Evolutionary conservation across 225 moss, liverwort and hornwort species (phyloP), one percentile per base, ranked within the genome.

Genomic region (Asterella californica): DNA sequence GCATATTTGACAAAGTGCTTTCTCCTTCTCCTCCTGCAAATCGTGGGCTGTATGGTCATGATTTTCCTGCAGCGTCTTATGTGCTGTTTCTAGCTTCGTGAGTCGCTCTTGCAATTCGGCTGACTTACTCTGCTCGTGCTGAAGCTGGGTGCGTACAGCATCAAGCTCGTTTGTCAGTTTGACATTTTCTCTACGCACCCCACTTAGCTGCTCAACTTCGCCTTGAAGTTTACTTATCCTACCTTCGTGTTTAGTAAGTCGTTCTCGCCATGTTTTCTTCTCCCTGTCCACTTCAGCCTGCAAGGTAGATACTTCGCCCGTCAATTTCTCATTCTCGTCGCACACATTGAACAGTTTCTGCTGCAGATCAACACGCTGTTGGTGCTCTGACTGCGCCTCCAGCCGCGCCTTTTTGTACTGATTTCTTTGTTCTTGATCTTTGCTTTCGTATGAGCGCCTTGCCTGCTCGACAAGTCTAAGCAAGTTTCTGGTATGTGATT

Each of bases 1-100:
- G 45, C 79, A 79, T 42, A 79, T 79, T 37, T 59, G 79, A 55
- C 79, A 79, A 29, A 72, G 37, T 21, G 55, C 42, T 54, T 79
- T 79, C 24, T 79, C 70, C 61, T 57, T 79, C 57, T 79, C 79
- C 11, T 25, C 45, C 36, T 71, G 42, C 15, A 79, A 63, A 11
- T 63, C 63, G 30, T 63, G 63, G 14, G 32, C 30, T 57, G 19
- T 47, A 24, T 25, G 15, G 50, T n/a, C 11, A 11, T 29, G 45
- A 15, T n/a, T 27, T 50, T n/a, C 49, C 50, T 50, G 63, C 9
- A 63, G 63, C 63, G 63, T 3, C 63, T 63, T 63, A 1, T 1
- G 30, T 24, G 63, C 8, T 6, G 1, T 30, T 32, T 63, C 63
- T 24, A 30, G 27, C 2, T 2, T 63, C 10, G 63, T 27, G 9